Conservation (phyloP, 2,329 filamentous ascomycete species). For the Paramyrothecium roridum region DNA sequence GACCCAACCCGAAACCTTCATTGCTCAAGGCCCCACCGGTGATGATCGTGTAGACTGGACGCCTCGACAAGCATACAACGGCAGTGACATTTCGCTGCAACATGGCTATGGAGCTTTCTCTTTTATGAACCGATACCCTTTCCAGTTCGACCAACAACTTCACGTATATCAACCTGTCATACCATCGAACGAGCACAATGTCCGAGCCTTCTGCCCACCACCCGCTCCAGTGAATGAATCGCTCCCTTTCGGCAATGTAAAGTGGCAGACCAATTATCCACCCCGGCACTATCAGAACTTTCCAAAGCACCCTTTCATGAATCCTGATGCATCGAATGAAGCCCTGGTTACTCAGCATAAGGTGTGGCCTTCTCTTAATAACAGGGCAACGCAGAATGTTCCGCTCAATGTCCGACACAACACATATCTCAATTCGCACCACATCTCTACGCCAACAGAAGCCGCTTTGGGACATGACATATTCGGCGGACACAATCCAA, state of each 20-base stretch:
- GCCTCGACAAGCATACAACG: neutral
- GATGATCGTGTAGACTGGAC: slow-evolving; percentile 5
- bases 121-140: slow-evolving; percentile 9
- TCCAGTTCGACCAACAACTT: slow-evolving; percentile 14
- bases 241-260: slow-evolving; percentile 24
- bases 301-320: neutral
- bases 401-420: slow-evolving; percentile 4
- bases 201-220: slow-evolving; percentile 33
- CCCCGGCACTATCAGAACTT: slow-evolving; percentile 3
- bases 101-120: slow-evolving; percentile 9
- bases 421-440: neutral
- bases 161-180: slow-evolving; percentile 26
- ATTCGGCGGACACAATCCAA: slow-evolving; percentile 3
- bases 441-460: slow-evolving; percentile 3
- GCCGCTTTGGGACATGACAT: slow-evolving; percentile 7
- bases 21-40: slow-evolving; percentile 8
- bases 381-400: slow-evolving; percentile 5
- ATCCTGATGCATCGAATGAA: slow-evolving; percentile 7
- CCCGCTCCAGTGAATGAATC: slow-evolving; percentile 26
- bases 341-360: slow-evolving; percentile 8
- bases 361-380: slow-evolving; percentile 9
- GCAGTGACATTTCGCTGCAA: slow-evolving; percentile 7
- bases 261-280: slow-evolving; percentile 16
- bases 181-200: slow-evolving; percentile 32
- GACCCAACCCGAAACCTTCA: slow-evolving; percentile 4